Evolutionary conservation across 2,329 filamentous ascomycete genomes (phyloP), one percentile per base, ranked within the genome.

Genomic region (Trichoderma semiorbis): DNA sequence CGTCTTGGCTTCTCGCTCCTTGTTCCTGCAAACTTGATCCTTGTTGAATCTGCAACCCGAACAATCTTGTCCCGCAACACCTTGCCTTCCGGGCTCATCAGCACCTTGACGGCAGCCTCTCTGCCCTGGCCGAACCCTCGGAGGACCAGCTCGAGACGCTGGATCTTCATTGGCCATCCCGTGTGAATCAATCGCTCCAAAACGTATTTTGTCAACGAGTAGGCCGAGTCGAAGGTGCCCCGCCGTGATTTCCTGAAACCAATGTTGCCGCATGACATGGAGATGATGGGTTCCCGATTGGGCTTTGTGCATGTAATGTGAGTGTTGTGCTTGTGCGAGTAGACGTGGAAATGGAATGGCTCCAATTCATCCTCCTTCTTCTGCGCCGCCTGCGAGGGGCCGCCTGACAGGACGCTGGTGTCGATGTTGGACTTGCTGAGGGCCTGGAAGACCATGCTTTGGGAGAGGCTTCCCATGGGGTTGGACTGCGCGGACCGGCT

Each of bases 11-110:
- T 93, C 81, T 88, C 89, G 85, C 94, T 95, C 82, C 95, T 93
- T 50, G 93, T 93, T 79, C 96, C 97, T 83, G 95, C 96, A 86
- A 98, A 97, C 86, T 99, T 99, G 82, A 98, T 83, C 78, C 92
- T 92, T 70, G 95, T 98, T 53, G 90, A 87, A 83, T 99, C 96
- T 36, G 93, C 90, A 73, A 99, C 92, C 76, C 90, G 91, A 55
- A 89, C 85, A 75, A 99, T 92, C 84, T 92, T 90, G 36, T 87
- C 85, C 76, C 94, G 89, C 75, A 98, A 83, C 77, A 90, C 81
- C 79, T 89, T 90, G 71, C 96, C 96, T 81, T 99, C 95, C 26
- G 87, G 90, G 43, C 95, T 95, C 81, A 99, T 84, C 72, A 99
- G 83, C 7, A 95, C 93, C 87, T 98, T 99, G 69, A 91, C 91